Evolutionary conservation across 2,329 filamentous ascomycete genomes (phyloP), one percentile per base, ranked within the genome.

Genomic region (Ceratocystiopsis minuta): DNA sequence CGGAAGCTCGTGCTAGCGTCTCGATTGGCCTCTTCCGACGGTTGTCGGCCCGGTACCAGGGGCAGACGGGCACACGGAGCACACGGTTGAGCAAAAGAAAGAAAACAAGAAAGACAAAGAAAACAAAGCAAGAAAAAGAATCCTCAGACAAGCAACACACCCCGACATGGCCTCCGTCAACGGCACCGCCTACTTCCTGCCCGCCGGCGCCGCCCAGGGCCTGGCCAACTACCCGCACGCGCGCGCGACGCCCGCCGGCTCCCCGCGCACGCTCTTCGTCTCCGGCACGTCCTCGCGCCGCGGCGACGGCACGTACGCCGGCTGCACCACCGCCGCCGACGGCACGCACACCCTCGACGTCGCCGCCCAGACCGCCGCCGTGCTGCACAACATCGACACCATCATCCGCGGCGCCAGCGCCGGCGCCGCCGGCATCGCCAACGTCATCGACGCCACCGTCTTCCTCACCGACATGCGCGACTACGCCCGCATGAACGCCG

Each of bases 401-500:
- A 59, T 62, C 41, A 56, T 61, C 45, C 53, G 55, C 42, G 54
- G 55, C 0, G 57, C 58, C 0, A 55, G 56, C 2, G 49, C 50
- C 13, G 57, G 56, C 11, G 54, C 54, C 42, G 57, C 52, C 0
- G 52, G 52, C 34, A 47, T 62, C 16, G 47, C 54, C 17, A 60
- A 60, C 44, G 48, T 61, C 10, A 54, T 62, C 15, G 58, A 61
- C 35, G 51, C 60, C 5, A 55, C 57, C 6, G 58, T 64, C 14
- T 64, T 60, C 39, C 48, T 63, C 10, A 38, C 58, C 15, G 57
- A 63, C 43, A 62, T 62, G 57, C 53, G 60, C 45, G 52, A 64
- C 31, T 63, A 64, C 45, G 51, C 52, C 7, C 60, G 56, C 11
- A 63, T 64, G 60, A 63, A 64, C 40, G 60, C 60, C 46, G 60